Percentiles rank a stretch among this genome's conserved stretches.
phyloP scores from a whole-genome alignment of 805 yeast species.

The Teunomyces atbi region DNA sequence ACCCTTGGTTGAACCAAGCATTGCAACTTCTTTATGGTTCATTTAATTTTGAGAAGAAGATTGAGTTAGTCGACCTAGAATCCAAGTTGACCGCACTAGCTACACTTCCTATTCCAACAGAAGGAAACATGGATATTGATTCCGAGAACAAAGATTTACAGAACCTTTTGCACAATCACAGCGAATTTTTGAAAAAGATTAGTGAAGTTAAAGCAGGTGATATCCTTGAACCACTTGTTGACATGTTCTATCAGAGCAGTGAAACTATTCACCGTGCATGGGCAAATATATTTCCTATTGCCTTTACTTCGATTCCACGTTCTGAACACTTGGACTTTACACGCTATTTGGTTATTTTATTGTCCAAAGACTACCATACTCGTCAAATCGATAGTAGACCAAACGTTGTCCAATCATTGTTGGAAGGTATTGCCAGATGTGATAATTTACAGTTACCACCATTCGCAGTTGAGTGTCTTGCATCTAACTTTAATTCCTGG shows the following conservation, averaged over 20 bases:
- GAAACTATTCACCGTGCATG: constrained; percentile 80
- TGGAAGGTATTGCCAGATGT: constrained; percentile 80
- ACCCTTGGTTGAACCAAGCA: constrained; percentile 94
- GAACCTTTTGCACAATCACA: constrained; percentile 25
- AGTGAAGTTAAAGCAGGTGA: constrained; percentile 50
- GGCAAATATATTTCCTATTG: constrained; percentile 79
- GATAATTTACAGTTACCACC: constrained; percentile 84
- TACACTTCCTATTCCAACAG: constrained; percentile 32
- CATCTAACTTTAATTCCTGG: constrained; percentile 88
- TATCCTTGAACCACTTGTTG: constrained; percentile 68
- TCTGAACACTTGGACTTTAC: constrained; percentile 83
- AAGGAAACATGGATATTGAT: constrained; percentile 12
- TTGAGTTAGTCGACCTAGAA: constrained; percentile 48
- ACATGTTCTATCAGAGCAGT: constrained; percentile 78
- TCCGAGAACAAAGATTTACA: constrained; percentile 16
- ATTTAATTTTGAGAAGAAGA: constrained; percentile 49
- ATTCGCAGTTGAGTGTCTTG: constrained; percentile 84
- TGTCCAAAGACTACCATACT: constrained; percentile 90
- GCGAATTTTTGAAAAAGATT: constrained; percentile 27
- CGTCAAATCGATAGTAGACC: constrained; percentile 85
- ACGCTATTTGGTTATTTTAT: constrained; percentile 71
- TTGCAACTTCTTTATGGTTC: constrained; percentile 81
- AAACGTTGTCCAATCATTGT: constrained; percentile 78
- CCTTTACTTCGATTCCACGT: constrained; percentile 68
- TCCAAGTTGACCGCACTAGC: constrained; percentile 53